Base-by-base conservation (phyloP, 139 green algal genomes). In the Spirogloea muscicola region DNA sequence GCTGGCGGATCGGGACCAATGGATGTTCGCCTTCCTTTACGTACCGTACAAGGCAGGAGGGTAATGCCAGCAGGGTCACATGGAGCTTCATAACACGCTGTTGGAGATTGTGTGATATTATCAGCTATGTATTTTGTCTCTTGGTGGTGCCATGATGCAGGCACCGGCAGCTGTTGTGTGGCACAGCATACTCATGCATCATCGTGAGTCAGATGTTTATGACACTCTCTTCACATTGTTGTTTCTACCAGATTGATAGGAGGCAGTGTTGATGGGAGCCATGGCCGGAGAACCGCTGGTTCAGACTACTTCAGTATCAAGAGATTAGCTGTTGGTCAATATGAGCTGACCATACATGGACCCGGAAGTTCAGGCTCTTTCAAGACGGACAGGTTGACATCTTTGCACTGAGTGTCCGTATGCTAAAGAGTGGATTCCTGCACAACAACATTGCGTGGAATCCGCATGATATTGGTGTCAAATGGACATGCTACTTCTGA, bases 1-100 rank as follows among this genome's bases (percentile, higher is more conserved):
- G 59, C 33, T 38, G 27, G 59, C 43, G 5, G 48, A 37, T 6
- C n/a, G 37, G 9, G 25, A 41, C 46, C 25, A 37, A 5, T 31
- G 43, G 25, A 34, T 42, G 25, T 68, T 68, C 27, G 59, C 59
- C 4, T 68, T 68, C 43, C 37, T 68, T 4, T 68, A 55, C 46
- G 59, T 68, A 27, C 59, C 59, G 42, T 68, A 27, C 37, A 68
- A 29, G 5, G 27, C 59, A 33, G 59, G 59, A 4, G 52, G 52
- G 52, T 62, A 7, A 39, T 31, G 6, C n/a, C 21, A 21, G n/a
- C 46, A 21, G n/a, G 21, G 46, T n/a, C 21, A 21, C 46, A 31
- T 55, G 46, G 46, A 55, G n/a, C 46, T 55, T 55, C 46, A n/a
- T n/a, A n/a, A n/a, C n/a, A n/a, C n/a, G n/a, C n/a, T n/a, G n/a